These are phyloP conservation scores for Picea abies DNA, from an alignment of 83 land plant species.

Conservation along the genomic window DNA sequence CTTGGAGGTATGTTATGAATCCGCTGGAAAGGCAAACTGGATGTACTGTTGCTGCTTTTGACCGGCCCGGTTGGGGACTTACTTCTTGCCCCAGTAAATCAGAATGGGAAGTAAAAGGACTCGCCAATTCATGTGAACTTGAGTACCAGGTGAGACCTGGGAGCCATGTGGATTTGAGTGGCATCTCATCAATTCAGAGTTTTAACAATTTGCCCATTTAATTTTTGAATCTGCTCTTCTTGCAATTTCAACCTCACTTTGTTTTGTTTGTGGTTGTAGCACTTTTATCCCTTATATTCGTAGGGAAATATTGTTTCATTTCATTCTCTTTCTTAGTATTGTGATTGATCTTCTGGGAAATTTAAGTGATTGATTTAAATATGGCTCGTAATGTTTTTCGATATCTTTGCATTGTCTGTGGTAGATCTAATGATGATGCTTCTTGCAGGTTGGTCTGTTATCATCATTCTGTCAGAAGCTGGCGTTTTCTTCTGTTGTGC, in stretches of 20 bases:
- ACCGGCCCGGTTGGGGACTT: slow-evolving; percentile 46
- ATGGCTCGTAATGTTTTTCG: not conserved
- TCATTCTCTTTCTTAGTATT: not conserved
- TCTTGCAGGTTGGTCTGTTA: slow-evolving; percentile 36
- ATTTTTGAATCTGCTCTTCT: not conserved
- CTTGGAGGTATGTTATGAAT: slow-evolving; percentile 43
- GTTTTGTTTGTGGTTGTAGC: not conserved
- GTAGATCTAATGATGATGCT: not conserved
- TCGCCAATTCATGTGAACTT: slow-evolving; percentile 37
- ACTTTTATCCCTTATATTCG: not conserved
- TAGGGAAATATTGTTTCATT: not conserved
- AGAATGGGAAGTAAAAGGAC: slow-evolving; percentile 36
- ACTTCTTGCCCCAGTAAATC: slow-evolving; percentile 32
- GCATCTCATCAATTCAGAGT: not conserved
- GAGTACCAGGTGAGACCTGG: slow-evolving; percentile 7
- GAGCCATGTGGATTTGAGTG: not conserved
- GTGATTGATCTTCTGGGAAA: not conserved
- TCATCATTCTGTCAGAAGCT: slow-evolving; percentile 36
- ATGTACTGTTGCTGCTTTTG: slow-evolving; percentile 37
- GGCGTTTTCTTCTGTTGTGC: slow-evolving; percentile 29
- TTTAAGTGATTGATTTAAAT: slow-evolving; percentile 3
- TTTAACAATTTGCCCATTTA: not conserved
- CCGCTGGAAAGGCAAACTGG: slow-evolving; percentile 27
- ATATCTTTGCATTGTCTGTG: not conserved
- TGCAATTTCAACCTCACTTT: not conserved